These are phyloP conservation scores for Fusarium irregulare DNA, from an alignment of 2,329 filamentous ascomycete species.

Conservation along the genomic window DNA sequence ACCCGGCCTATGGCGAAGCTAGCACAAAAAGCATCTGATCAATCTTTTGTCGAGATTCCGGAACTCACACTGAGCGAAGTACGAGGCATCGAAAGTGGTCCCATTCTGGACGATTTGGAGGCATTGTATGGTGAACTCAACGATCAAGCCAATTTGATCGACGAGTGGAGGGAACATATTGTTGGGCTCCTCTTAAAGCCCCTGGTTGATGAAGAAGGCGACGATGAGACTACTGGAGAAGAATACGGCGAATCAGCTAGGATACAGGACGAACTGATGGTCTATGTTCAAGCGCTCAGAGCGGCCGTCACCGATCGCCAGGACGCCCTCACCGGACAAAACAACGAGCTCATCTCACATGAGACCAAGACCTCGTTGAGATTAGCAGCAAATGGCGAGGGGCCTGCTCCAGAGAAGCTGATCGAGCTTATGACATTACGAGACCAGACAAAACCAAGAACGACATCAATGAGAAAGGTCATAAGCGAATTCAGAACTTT, in stretches of 20 bases:
- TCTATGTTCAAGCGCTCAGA: conserved; percentile 83
- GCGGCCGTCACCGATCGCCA: conserved; percentile 82
- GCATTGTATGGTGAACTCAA: conserved; percentile 75
- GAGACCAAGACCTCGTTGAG: conserved; percentile 73
- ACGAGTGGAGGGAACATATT: conserved; percentile 79
- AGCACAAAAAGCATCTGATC: conserved; percentile 61
- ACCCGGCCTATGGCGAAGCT: conserved; percentile 70
- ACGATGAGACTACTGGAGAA: conserved; percentile 81
- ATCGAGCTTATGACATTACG: conserved; percentile 64
- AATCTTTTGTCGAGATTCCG: conserved; percentile 72
- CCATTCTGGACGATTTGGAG: conserved; percentile 74
- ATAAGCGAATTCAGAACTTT: conserved; percentile 77
- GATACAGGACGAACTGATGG: conserved; percentile 88
- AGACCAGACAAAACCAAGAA: conserved; percentile 60
- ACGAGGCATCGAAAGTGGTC: conserved; percentile 78
- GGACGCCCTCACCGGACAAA: conserved; percentile 78
- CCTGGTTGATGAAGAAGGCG: conserved; percentile 84
- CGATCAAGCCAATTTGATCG: conserved; percentile 75
- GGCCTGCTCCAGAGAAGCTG: conserved; percentile 75
- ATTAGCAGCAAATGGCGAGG: conserved; percentile 71
- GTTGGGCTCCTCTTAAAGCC: conserved; percentile 77
- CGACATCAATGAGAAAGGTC: conserved; percentile 76
- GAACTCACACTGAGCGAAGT: conserved; percentile 63
- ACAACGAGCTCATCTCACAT: conserved; percentile 78
- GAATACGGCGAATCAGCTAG: conserved; percentile 91